Evolutionary conservation across 441 rosid species (phyloP).

Genomic region (Euphorbia corollata): DNA sequence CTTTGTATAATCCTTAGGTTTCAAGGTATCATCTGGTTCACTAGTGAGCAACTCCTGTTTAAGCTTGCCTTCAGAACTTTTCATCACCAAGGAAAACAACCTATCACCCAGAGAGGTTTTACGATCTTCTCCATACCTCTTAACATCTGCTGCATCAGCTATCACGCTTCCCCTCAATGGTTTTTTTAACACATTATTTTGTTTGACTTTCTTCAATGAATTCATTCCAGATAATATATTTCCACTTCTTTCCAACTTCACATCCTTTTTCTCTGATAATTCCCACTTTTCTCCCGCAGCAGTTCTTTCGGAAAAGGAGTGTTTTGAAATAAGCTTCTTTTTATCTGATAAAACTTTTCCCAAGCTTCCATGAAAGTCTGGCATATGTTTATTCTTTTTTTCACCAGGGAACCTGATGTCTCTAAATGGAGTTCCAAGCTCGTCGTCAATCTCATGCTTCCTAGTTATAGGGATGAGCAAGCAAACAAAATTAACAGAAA

Average conservation of each 20-base stretch:
- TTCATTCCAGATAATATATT: slow-evolving; percentile 30
- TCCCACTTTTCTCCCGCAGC: slow-evolving; percentile 26
- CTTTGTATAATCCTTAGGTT: slow-evolving; percentile 24
- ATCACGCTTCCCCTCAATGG: slow-evolving; percentile 30
- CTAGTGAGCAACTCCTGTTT: slow-evolving; percentile 24
- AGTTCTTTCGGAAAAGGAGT: slow-evolving; percentile 25
- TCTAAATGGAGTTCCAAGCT: slow-evolving; percentile 68
- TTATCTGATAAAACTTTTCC: slow-evolving; percentile 31
- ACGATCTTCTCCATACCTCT: slow-evolving; percentile 27
- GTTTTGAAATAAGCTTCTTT: slow-evolving; percentile 30
- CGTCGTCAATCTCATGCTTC: slow-evolving; percentile 62
- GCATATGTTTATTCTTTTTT: slow-evolving; percentile 31
- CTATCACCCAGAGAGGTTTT: slow-evolving; percentile 38
- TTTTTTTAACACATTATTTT: slow-evolving; percentile 28
- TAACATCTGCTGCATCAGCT: slow-evolving; percentile 21
- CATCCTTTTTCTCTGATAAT: slow-evolving; percentile 25
- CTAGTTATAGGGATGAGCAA: slow-evolving; percentile 35
- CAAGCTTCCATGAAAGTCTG: slow-evolving; percentile 29
- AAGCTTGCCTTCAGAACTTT: slow-evolving; percentile 27
- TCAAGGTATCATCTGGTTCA: slow-evolving; percentile 28
- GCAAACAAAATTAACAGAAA: slow-evolving; percentile 10
- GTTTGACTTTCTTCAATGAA: slow-evolving; percentile 34
- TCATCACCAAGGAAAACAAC: slow-evolving; percentile 22
- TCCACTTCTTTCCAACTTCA: slow-evolving; percentile 29
- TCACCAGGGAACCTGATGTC: slow-evolving; percentile 57